phyloP scores from a whole-genome alignment of 306 rosid species.

The Vigna hirtella region DNA sequence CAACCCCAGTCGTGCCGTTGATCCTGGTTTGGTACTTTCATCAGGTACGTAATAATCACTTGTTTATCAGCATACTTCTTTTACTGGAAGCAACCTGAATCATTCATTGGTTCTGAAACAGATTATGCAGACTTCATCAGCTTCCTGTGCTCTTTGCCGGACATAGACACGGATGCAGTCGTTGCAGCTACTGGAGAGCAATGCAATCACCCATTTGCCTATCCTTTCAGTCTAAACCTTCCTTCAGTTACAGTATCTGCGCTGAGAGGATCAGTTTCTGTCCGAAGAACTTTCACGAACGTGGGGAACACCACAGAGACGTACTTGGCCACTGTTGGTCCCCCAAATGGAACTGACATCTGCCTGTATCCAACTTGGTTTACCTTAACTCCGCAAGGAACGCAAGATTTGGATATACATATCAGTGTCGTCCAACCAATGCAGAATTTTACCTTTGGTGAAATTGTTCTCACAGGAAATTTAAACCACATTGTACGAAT shows the following conservation, averaged over 20 bases:
- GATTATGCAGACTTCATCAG: slow-evolving; percentile 69
- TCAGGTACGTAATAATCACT: slow-evolving; percentile 55
- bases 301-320: slow-evolving; percentile 72
- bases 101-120: slow-evolving; percentile 44
- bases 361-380: slow-evolving; percentile 64
- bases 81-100: neutral
- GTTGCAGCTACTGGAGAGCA: slow-evolving; percentile 59
- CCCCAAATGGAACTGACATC: slow-evolving; percentile 80
- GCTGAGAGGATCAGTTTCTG: slow-evolving; percentile 54
- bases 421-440: slow-evolving; percentile 59
- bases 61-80: slow-evolving; percentile 21
- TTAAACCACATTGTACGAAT: slow-evolving; percentile 78
- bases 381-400: slow-evolving; percentile 64
- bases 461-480: slow-evolving; percentile 74
- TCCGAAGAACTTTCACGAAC: slow-evolving; percentile 64
- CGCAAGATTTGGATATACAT: slow-evolving; percentile 63
- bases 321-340: slow-evolving; percentile 59
- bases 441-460: slow-evolving; percentile 73
- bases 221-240: slow-evolving; percentile 80
- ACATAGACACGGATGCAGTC: slow-evolving; percentile 46
- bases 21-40: slow-evolving; percentile 80
- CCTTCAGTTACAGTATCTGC: slow-evolving; percentile 81
- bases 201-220: slow-evolving; percentile 58
- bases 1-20: slow-evolving; percentile 60
- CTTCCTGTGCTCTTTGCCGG: slow-evolving; percentile 88